Conservation (phyloP, 306 rosid species). For the Cotoneaster glaucophyllus region DNA sequence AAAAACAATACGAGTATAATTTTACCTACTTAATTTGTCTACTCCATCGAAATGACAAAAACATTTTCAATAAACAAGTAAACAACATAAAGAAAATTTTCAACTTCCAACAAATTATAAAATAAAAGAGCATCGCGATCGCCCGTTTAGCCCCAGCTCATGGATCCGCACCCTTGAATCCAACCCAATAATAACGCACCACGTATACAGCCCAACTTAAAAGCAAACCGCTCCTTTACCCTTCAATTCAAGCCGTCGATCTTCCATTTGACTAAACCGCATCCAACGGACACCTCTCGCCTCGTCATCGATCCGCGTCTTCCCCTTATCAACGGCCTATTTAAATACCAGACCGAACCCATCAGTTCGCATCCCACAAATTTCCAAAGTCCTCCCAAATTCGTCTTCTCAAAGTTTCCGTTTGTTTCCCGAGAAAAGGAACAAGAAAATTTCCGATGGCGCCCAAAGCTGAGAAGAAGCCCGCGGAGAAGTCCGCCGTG, state of each 20-base stretch:
- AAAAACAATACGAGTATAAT: too few relatives aligned
- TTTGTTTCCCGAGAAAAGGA: background rate
- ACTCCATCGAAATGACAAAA: too few relatives aligned
- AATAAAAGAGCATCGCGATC: too few relatives aligned
- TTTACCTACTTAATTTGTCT: too few relatives aligned
- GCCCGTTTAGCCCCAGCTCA: background rate
- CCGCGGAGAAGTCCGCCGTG: conserved; percentile 47
- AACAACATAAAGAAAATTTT: too few relatives aligned
- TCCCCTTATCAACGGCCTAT: background rate
- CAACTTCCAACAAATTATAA: background rate
- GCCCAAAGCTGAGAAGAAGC: conserved; percentile 70
- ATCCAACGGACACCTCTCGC: background rate
- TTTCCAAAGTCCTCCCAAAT: background rate
- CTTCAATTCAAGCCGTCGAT: background rate
- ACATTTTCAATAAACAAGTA: too few relatives aligned
- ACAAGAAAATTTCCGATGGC: conserved; percentile 35
- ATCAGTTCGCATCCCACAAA: accelerated
- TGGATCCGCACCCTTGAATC: background rate
- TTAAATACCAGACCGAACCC: background rate
- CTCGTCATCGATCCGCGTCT: conserved; percentile 2
- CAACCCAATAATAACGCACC: background rate
- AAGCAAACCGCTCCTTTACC: background rate
- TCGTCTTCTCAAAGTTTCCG: background rate
- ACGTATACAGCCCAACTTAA: background rate
- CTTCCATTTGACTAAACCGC: too few relatives aligned